Percentiles rank a stretch among this genome's conserved stretches.
Conservation (phyloP, 2,329 filamentous ascomycete species). For the Eutypella sp. region DNA sequence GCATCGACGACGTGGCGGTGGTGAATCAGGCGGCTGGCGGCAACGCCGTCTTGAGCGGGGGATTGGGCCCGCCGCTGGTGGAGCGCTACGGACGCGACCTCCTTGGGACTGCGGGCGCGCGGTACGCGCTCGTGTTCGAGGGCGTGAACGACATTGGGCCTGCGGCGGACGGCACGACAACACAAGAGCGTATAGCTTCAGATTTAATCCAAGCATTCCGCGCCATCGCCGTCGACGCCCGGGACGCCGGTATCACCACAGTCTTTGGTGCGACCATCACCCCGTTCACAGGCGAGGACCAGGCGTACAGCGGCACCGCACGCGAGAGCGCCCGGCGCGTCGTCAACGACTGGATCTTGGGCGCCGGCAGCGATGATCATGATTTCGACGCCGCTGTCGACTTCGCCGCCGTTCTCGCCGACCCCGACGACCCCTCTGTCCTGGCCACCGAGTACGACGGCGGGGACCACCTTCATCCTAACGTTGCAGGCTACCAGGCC, state of each 20-base stretch:
- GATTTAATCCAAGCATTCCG: conserved; percentile 51
- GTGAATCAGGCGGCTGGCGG: conserved; percentile 65
- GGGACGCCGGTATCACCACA: conserved; percentile 47
- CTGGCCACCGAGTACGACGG: conserved; percentile 49
- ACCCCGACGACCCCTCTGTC: conserved; percentile 43
- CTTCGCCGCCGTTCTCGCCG: conserved; percentile 53
- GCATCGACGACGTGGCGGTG: conserved; percentile 47
- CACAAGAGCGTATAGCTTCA: conserved; percentile 46
- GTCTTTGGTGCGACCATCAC: conserved; percentile 63
- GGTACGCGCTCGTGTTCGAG: conserved; percentile 61
- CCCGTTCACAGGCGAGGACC: conserved; percentile 49
- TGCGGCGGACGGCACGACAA: conserved; percentile 36
- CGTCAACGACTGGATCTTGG: conserved; percentile 58
- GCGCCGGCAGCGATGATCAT: conserved; percentile 36
- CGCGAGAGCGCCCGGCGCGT: conserved; percentile 51
- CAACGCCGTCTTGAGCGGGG: conserved; percentile 59
- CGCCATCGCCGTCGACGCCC: conserved; percentile 52
- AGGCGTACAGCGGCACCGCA: conserved; percentile 49
- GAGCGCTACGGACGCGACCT: conserved; percentile 61
- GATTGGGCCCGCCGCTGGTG: conserved; percentile 57
- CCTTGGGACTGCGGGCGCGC: conserved; percentile 50
- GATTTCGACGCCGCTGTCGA: conserved; percentile 58
- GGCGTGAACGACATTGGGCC: conserved; percentile 65
- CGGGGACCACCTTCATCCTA: conserved; percentile 63
- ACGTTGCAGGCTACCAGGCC: conserved; percentile 52